Base-by-base conservation (phyloP, 306 rosid species). In the Dryas drummondii region DNA sequence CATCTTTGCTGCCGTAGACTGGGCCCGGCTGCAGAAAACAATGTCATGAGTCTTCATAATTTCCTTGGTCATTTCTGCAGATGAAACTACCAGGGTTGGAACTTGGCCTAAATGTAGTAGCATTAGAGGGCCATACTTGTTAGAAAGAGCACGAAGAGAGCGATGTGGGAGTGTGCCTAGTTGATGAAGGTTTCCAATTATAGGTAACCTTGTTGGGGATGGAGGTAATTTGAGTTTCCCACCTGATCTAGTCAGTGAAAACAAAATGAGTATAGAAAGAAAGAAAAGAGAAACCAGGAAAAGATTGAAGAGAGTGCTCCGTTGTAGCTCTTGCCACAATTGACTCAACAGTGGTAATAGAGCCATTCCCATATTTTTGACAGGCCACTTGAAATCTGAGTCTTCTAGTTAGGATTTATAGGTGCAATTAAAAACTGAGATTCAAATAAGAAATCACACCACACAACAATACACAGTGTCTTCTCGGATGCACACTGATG, bases 161-260 rank as follows among this genome's bases (percentile, higher is more conserved):
- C 52, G 81, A 60, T 79, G 73, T 1, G 75, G 79, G 4, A 17
- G 60, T 8, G 59, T 51, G 56, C 81, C 81, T 19, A 76, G 40
- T 10, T 79, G 79, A 55, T 75, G 83, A 37, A 79, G 76, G 66
- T 79, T 76, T 8, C 81, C 79, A 5, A 58, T 49, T 4, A 73
- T 5, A 4, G 82, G 74, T n/a, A 72, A 8, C 74, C 27, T 64
- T 57, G 82, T 63, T 8, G 82, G 72, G 4, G 82, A 79, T 58
- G 74, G 69, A 2, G 78, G 74, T 17, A 56, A 57, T 1, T 70
- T 66, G 48, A n/a, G 48, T 49, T 47, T 72, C 2, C 7, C 4
- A 19, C 19, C 19, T 32, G 72, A 47, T 32, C 41, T 72, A 27
- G 1, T 41, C 7, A 86, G 26, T 73, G 12, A 51, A 11, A 19